These are phyloP conservation scores for Phialemoniopsis sp. DNA, from an alignment of 2,329 filamentous ascomycete species.

Conservation along the genomic window DNA sequence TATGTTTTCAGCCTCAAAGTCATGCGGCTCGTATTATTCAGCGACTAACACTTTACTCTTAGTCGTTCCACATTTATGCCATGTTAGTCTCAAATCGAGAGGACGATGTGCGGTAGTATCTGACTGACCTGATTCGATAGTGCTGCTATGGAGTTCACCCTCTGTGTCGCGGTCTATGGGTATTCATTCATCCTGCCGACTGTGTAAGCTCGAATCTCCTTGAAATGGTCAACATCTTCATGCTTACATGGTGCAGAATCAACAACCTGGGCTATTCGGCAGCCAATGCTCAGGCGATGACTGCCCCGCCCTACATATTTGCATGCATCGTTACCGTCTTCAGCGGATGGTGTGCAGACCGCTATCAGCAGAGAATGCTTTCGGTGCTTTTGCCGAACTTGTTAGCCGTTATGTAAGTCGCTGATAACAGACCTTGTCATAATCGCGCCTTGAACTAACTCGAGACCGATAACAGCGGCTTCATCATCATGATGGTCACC, in stretches of 20 bases:
- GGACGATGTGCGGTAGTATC: too few relatives aligned
- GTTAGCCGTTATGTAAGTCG: too few relatives aligned
- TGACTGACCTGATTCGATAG: too few relatives aligned
- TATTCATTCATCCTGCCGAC: conserved; percentile 1
- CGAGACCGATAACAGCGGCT: conserved; percentile 1
- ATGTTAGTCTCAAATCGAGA: too few relatives aligned
- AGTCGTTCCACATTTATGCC: too few relatives aligned
- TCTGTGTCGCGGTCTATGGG: conserved; percentile 1
- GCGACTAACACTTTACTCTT: too few relatives aligned
- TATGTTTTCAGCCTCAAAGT: background rate
- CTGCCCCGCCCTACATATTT: conserved; percentile 1
- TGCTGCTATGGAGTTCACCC: conserved; percentile 1
- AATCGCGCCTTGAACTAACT: too few relatives aligned
- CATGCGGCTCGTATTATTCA: too few relatives aligned
- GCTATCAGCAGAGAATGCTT: conserved; percentile 6
- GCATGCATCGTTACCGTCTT: background rate
- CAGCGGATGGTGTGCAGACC: background rate
- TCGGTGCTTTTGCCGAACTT: conserved; percentile 3
- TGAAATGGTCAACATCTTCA: too few relatives aligned
- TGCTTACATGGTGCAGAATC: background rate
- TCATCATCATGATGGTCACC: conserved; percentile 1
- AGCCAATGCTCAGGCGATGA: conserved; percentile 1
- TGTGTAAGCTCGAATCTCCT: too few relatives aligned
- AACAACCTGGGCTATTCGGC: conserved; percentile 1
- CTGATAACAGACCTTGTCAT: background rate